phyloP scores from a whole-genome alignment of 106 monocot species.

The Posidonia australis region DNA sequence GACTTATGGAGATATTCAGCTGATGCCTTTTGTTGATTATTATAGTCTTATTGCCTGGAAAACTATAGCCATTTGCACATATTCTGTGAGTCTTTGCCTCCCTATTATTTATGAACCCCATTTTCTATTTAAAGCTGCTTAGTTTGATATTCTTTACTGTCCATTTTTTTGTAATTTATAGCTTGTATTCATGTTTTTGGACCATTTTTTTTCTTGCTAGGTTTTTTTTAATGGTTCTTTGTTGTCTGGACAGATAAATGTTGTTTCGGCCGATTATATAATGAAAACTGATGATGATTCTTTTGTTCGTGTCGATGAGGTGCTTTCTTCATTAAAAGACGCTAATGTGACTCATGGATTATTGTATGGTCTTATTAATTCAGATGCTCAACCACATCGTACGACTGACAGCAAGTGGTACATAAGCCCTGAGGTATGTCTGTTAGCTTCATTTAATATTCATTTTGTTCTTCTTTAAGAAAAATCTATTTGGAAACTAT shows the following conservation, averaged over 20 bases:
- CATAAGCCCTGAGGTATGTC: slow-evolving; percentile 17
- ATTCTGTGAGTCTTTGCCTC: slow-evolving; percentile 38
- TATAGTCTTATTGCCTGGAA: slow-evolving; percentile 88
- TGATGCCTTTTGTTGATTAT: slow-evolving; percentile 97
- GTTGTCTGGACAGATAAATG: slow-evolving; percentile 26
- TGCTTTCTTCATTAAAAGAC: slow-evolving; percentile 10
- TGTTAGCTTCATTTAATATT: too few relatives aligned
- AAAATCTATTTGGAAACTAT: slow-evolving; percentile 2
- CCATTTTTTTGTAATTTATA: neutral
- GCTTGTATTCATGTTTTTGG: neutral
- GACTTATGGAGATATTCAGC: slow-evolving; percentile 82
- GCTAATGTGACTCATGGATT: slow-evolving; percentile 6
- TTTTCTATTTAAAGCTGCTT: neutral
- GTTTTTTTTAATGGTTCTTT: neutral
- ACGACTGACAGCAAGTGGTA: slow-evolving; percentile 23
- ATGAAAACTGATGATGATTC: slow-evolving; percentile 31
- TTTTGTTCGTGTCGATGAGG: slow-evolving; percentile 27
- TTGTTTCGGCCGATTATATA: slow-evolving; percentile 35
- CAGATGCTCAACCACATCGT: slow-evolving; percentile 8
- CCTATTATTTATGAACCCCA: neutral
- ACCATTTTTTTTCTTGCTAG: neutral
- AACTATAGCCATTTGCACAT: slow-evolving; percentile 81
- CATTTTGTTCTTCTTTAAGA: too few relatives aligned
- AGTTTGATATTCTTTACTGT: neutral
- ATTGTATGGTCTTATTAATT: slow-evolving; percentile 15